Evolutionary conservation across 176 grass and related monocot species (phyloP), one percentile per base, ranked within the genome.

Genomic region (Pontederia crassipes): DNA sequence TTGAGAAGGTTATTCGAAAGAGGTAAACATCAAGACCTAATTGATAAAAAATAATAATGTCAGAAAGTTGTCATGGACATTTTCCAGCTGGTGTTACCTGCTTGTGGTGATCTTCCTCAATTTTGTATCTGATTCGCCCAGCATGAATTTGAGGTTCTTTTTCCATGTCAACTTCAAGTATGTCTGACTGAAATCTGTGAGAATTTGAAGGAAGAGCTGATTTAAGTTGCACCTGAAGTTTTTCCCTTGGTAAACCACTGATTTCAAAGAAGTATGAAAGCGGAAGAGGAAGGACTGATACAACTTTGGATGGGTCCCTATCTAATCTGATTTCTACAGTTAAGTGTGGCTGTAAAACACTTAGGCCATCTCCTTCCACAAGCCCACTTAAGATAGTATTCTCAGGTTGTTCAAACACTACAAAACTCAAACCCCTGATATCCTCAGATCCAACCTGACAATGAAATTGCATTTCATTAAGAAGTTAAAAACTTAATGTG

Each of bases 251-350:
- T 57, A 98, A 82, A 79, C 89, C 85, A 72, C 65, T 72, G 58
- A 86, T 78, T 80, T 98, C 67, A 17, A 98, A 89, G 77, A 83
- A 89, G 82, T 79, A 75, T 1, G 88, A 98, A n/a, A 93, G 84
- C 15, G 84, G 88, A 60, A 93, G 56, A 48, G 88, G 80, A 73
- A 93, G 58, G 61, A 83, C 76, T 45, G 84, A 71, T 72, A 81
- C 84, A 71, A 98, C 72, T 79, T 74, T 86, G 61, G 88, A 89
- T 56, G 94, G 82, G 16, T 92, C 81, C 7, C 29, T 74, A 46
- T 74, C 76, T 29, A 77, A 89, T 73, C 94, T 82, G 49, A 98
- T 82, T 73, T 93, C 94, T 68, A 98, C 75, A 81, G 88, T 92
- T 20, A 98, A 77, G 68, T 89, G 79, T 17, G 80, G 81, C 45